Percentiles rank a stretch among this genome's conserved stretches.
These are phyloP conservation scores for Pythium aphanidermatum DNA, from an alignment of 352 stramenopile genomes.

Conservation along the genomic window DNA sequence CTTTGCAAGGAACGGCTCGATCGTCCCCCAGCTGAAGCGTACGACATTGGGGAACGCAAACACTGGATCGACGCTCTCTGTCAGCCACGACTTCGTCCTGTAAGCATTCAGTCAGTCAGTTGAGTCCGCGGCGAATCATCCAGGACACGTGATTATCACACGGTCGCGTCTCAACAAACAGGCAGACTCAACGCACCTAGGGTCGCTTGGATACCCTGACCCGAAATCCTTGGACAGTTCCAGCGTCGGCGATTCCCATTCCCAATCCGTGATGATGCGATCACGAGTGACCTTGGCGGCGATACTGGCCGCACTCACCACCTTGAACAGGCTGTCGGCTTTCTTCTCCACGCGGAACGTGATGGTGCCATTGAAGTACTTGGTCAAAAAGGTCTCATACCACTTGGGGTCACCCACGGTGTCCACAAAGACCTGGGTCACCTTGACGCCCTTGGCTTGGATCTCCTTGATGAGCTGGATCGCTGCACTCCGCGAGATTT, in stretches of 20 bases:
- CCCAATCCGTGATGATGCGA: conserved; percentile 83
- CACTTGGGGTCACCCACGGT: conserved; percentile 90
- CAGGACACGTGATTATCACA: too few species aligned
- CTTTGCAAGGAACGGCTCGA: conserved; percentile 27
- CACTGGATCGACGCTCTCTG: conserved; percentile 69
- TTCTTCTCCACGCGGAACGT: conserved; percentile 96
- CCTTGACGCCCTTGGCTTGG: conserved; percentile 76
- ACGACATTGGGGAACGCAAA: conserved; percentile 83
- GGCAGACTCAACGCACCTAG: conserved; percentile 60
- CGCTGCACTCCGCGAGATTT: conserved; percentile 91
- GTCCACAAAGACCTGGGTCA: conserved; percentile 92
- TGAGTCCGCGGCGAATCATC: too few species aligned
- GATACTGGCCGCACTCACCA: conserved; percentile 91
- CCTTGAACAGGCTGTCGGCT: conserved; percentile 94
- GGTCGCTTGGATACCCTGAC: conserved; percentile 91
- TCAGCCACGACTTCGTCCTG: conserved; percentile 86
- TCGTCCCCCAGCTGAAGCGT: conserved; percentile 81
- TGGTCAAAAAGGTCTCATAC: conserved; percentile 91
- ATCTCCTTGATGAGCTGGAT: conserved; percentile 92
- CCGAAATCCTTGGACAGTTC: conserved; percentile 71
- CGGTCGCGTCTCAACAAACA: too few species aligned
- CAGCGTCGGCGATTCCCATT: conserved; percentile 75
- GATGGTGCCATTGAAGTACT: conserved; percentile 85
- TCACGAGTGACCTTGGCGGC: conserved; percentile 92
- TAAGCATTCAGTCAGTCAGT: neutral